Evolutionary conservation across 257 asterid species (phyloP).

Genomic region (Marsdenia floribunda): DNA sequence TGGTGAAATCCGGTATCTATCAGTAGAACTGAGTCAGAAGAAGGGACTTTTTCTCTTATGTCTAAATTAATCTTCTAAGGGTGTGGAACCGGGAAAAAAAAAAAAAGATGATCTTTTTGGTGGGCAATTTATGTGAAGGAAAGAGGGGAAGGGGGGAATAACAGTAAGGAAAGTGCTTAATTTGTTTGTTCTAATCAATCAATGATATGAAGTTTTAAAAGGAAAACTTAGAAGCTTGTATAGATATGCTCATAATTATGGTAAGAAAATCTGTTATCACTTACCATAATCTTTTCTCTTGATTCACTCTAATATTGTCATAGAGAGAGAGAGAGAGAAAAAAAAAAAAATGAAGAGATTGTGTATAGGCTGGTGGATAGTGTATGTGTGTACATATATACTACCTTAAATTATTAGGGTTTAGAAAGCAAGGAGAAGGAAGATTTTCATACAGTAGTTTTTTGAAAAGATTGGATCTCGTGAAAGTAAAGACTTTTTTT

Average conservation of each 20-base stretch:
- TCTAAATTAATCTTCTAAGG: not conserved
- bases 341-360: not conserved
- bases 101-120: not conserved
- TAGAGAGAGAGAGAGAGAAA: not conserved
- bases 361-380: too few relatives aligned
- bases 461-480: constrained; percentile 51
- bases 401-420: constrained; percentile 22
- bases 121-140: not conserved
- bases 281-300: not conserved
- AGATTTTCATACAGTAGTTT: constrained; percentile 19
- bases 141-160: not conserved
- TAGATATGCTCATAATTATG: not conserved
- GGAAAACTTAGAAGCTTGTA: not conserved
- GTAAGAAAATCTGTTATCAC: constrained; percentile 6
- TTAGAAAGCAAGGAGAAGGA: constrained; percentile 30
- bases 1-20: not conserved
- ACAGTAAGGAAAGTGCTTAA: not conserved
- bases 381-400: not conserved
- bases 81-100: not conserved
- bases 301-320: not conserved
- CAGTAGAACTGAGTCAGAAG: not conserved
- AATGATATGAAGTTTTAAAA: not conserved
- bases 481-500: constrained; percentile 40
- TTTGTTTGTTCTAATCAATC: not conserved
- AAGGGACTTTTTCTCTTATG: not conserved